Percentiles rank a stretch among this genome's conserved stretches.
Evolutionary conservation across 2,329 filamentous ascomycete species (phyloP).

Genomic region (Xylariaceae sp.): DNA sequence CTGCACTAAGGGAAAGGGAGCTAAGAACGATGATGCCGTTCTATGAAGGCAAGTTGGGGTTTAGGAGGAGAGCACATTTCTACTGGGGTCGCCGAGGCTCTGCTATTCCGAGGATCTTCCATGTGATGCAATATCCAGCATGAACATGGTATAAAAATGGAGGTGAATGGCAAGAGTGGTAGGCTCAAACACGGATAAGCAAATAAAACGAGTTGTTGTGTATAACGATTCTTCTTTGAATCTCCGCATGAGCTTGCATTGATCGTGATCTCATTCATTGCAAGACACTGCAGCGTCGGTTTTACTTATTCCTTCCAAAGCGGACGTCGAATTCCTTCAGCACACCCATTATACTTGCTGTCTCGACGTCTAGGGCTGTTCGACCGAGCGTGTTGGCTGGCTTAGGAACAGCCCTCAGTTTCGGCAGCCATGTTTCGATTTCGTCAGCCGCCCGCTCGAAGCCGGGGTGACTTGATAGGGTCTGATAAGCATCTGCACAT

Average conservation of each 20-base stretch:
- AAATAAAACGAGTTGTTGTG: slow-evolving; percentile 5
- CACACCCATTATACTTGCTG: slow-evolving; percentile 86
- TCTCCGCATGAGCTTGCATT: not conserved
- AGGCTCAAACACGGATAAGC: not conserved
- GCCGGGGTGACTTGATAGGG: slow-evolving; percentile 76
- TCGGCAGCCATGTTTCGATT: slow-evolving; percentile 77
- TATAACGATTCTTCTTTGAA: not conserved
- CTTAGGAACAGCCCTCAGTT: slow-evolving; percentile 67
- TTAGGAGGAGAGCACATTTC: slow-evolving; percentile 25
- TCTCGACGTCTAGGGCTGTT: slow-evolving; percentile 78
- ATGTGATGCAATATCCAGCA: slow-evolving; percentile 29
- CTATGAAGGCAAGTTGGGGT: slow-evolving; percentile 25
- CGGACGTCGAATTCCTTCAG: slow-evolving; percentile 80
- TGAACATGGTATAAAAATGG: not conserved
- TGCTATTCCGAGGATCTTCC: slow-evolving; percentile 27
- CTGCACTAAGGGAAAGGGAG: slow-evolving; percentile 7
- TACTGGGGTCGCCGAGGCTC: slow-evolving; percentile 26
- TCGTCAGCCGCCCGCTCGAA: slow-evolving; percentile 78
- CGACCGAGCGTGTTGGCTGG: slow-evolving; percentile 48
- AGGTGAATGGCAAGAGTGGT: not conserved
- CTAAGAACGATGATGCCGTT: slow-evolving; percentile 17
- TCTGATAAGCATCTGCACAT: slow-evolving; percentile 81
- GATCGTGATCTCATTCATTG: not conserved
- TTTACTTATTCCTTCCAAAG: slow-evolving; percentile 59
- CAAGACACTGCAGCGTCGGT: not conserved